phyloP scores from a whole-genome alignment of 257 asterid genomes.

The Solanum neorickii region DNA sequence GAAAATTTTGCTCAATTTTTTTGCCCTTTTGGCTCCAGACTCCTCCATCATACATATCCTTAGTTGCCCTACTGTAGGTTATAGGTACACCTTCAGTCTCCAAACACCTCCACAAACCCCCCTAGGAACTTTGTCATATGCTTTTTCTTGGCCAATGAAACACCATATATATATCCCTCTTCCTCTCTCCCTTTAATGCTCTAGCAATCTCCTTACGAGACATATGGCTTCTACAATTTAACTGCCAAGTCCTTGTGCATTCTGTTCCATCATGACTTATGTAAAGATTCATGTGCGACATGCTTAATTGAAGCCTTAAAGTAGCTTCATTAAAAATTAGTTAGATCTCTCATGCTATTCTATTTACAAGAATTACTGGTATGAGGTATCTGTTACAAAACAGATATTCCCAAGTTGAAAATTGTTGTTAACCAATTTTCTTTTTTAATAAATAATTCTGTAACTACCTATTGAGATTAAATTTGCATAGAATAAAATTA shows the following conservation, averaged over 20 bases:
- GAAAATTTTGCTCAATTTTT: background rate
- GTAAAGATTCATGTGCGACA: background rate
- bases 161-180: background rate
- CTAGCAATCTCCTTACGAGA: background rate
- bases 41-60: background rate
- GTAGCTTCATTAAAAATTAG: background rate
- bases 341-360: background rate
- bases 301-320: background rate
- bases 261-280: background rate
- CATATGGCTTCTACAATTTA: background rate
- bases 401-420: background rate
- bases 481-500: background rate
- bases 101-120: background rate
- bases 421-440: background rate
- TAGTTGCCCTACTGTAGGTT: background rate
- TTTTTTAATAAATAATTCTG: background rate
- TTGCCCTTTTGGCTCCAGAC: background rate
- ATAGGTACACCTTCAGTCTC: background rate
- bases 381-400: background rate
- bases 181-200: background rate
- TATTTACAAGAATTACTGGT: background rate
- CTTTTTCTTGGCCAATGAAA: background rate
- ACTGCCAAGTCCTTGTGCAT: background rate
- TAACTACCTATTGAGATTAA: background rate
- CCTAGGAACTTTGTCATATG: background rate